phyloP scores from a whole-genome alignment of 2,329 filamentous ascomycete species.

The Arachnomyces sp. region DNA sequence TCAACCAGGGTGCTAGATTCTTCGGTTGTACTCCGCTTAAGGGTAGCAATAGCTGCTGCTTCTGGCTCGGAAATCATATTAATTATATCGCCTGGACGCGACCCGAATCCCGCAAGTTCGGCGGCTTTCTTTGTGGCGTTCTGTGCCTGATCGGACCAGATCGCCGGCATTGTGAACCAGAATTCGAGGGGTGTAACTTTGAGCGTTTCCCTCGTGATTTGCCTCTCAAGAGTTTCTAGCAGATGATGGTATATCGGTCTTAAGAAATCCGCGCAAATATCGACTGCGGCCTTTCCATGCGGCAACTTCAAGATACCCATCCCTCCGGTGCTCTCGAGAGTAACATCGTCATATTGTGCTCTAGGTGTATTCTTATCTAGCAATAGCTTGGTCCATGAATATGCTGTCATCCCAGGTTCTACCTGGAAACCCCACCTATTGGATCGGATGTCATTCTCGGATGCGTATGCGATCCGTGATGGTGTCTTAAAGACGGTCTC shows the following conservation, averaged over 20 bases:
- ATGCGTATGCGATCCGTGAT: conserved; percentile 19
- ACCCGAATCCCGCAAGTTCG: conserved; percentile 13
- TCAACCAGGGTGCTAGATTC: conserved; percentile 3
- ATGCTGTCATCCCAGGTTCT: conserved; percentile 14
- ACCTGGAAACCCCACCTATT: conserved; percentile 21
- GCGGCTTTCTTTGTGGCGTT: conserved; percentile 14
- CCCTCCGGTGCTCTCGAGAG: conserved; percentile 6
- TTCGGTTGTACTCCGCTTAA: conserved; percentile 6
- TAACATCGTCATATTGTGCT: conserved; percentile 16
- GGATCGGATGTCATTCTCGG: conserved; percentile 12
- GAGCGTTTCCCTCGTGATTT: conserved; percentile 11
- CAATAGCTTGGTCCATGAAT: conserved; percentile 25
- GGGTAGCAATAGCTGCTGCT: conserved; percentile 7
- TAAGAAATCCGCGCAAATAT: conserved; percentile 20
- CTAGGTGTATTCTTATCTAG: conserved; percentile 15
- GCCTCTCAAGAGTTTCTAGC: conserved; percentile 11
- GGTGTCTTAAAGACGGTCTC: conserved; percentile 17
- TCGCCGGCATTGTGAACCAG: conserved; percentile 16
- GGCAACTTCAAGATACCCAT: conserved; percentile 15
- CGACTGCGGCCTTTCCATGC: conserved; percentile 13
- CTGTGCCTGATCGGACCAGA: conserved; percentile 12
- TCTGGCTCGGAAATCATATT: conserved; percentile 16
- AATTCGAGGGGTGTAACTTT: conserved; percentile 13
- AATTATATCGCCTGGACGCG: conserved; percentile 10
- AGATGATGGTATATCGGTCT: conserved; percentile 15